phyloP scores from a whole-genome alignment of 2,329 filamentous ascomycete genomes.

The Phoma sp. region DNA sequence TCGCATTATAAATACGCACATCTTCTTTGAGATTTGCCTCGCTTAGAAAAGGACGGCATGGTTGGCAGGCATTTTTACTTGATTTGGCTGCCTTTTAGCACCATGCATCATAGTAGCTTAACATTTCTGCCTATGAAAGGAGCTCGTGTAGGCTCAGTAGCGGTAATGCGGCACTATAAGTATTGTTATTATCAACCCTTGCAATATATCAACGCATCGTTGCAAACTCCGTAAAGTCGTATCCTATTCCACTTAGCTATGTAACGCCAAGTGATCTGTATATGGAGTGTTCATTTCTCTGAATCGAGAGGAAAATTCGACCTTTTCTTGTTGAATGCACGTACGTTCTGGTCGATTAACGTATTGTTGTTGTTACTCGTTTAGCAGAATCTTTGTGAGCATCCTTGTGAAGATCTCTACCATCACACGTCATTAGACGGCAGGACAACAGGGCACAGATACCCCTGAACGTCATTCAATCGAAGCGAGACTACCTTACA shows the following conservation, averaged over 20 bases:
- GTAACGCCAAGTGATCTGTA: background rate
- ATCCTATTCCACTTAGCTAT: background rate
- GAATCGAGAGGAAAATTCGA: background rate
- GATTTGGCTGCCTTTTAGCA: background rate
- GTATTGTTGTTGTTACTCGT: too few species aligned
- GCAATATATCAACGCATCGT: background rate
- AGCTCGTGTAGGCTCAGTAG: background rate
- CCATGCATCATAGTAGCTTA: background rate
- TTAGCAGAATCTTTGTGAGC: background rate
- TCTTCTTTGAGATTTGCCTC: background rate
- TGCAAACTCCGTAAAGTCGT: background rate
- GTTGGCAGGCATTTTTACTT: background rate
- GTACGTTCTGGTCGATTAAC: too few species aligned
- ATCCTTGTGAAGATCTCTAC: background rate
- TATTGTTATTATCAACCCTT: constrained; percentile 6
- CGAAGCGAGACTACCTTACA: background rate
- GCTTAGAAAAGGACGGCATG: background rate
- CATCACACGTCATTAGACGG: constrained; percentile 1
- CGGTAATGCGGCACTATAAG: background rate
- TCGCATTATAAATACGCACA: background rate
- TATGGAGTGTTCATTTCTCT: background rate
- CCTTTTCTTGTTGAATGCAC: too few species aligned
- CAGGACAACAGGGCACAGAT: background rate
- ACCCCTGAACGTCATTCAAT: constrained; percentile 6
- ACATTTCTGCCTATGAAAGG: background rate